phyloP scores from a whole-genome alignment of 148 eudicot species.

The Bassia scoparia region DNA sequence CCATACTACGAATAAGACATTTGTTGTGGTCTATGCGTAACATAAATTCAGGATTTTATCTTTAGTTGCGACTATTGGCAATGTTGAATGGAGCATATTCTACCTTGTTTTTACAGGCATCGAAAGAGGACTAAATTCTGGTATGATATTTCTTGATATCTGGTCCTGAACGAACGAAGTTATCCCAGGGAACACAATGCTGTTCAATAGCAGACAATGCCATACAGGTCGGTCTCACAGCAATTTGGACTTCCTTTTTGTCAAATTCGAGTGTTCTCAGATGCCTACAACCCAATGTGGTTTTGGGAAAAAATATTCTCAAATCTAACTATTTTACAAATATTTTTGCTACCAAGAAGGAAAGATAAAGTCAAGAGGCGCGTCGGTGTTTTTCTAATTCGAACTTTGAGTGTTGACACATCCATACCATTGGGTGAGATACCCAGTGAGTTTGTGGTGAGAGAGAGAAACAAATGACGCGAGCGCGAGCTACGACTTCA shows the following conservation, averaged over 20 bases:
- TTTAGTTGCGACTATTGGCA: too few relatives aligned
- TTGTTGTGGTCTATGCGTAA: too few relatives aligned
- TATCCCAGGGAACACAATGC: constrained; percentile 85
- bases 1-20: constrained; percentile 98
- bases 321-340: neutral
- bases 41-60: too few relatives aligned
- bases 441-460: constrained; percentile 79
- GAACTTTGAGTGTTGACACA: too few relatives aligned
- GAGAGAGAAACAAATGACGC: constrained; percentile 86
- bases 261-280: constrained; percentile 87
- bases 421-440: too few relatives aligned
- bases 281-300: constrained; percentile 83
- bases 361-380: constrained; percentile 13
- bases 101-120: neutral
- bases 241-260: constrained; percentile 74
- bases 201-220: constrained; percentile 80
- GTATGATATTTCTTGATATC: constrained; percentile 34
- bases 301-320: neutral
- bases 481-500: constrained; percentile 80
- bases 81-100: neutral
- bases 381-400: too few relatives aligned
- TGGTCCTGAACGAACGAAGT: constrained; percentile 87
- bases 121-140: constrained; percentile 5
- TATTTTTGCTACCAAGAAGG: neutral
- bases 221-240: constrained; percentile 64